Evolutionary conservation across 208 protist species (phyloP).

Genomic region (Trichomonas gallinae): DNA sequence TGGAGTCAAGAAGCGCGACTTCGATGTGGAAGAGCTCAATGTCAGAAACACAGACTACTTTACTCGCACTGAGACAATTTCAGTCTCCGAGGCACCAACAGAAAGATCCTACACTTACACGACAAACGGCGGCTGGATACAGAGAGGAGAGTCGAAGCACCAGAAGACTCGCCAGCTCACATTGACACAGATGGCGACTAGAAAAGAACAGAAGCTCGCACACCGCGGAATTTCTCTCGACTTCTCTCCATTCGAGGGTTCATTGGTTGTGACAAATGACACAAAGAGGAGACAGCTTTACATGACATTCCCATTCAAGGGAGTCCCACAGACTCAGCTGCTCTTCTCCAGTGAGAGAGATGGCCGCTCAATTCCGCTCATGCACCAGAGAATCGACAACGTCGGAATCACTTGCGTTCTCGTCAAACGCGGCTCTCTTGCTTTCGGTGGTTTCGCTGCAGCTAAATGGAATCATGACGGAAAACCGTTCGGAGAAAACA

Average conservation of each 20-base stretch:
- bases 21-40: neutral
- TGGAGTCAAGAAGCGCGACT: neutral
- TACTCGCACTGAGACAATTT: neutral
- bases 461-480: neutral
- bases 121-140: neutral
- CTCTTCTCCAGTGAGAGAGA: neutral
- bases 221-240: neutral
- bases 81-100: neutral
- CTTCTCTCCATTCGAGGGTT: neutral
- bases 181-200: neutral
- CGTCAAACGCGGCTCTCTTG: neutral
- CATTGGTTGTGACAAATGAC: neutral
- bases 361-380: neutral
- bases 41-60: neutral
- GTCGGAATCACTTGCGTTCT: neutral
- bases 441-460: neutral
- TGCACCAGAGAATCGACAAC: neutral
- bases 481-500: neutral
- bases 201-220: neutral
- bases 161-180: neutral
- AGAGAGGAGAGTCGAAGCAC: neutral
- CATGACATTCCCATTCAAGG: neutral
- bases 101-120: neutral
- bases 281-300: neutral
- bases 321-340: neutral